Evolutionary conservation across 1,284 basidiomycete genomes (phyloP).

Genomic region (Trametes polyzona): DNA sequence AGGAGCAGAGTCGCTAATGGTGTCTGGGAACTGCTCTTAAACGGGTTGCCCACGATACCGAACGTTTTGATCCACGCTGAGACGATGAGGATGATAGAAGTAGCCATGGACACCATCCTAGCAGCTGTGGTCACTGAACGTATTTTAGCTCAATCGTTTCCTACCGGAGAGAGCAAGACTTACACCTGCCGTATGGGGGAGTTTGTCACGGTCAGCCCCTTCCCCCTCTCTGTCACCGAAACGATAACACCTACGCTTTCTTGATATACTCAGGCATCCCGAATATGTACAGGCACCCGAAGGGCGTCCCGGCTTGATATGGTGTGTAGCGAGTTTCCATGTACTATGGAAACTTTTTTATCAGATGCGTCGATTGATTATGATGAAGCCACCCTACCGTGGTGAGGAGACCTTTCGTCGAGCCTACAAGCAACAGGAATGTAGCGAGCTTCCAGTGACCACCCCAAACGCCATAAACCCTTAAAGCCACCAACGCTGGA

Average conservation of each 20-base stretch:
- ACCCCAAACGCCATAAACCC: no score
- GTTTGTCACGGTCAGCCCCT: no score
- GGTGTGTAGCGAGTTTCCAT: background rate
- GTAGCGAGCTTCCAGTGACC: no score
- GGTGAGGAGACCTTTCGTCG: background rate
- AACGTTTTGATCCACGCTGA: conserved; percentile 14
- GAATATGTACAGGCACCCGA: background rate
- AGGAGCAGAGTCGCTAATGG: conserved; percentile 14
- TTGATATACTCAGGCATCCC: no score
- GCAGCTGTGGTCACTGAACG: background rate
- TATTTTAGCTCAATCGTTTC: no score
- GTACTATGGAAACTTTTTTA: background rate
- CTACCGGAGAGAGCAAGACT: no score
- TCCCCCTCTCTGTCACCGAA: no score
- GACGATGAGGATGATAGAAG: background rate
- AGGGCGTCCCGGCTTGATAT: background rate
- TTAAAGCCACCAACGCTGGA: no score
- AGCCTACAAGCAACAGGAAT: no score
- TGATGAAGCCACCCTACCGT: background rate
- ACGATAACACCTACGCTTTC: no score
- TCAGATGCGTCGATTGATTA: background rate
- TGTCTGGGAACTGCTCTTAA: background rate
- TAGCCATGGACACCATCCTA: no score
- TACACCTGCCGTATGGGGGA: no score
- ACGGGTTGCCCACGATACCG: background rate